These are phyloP conservation scores for Diaporthe amygdali DNA, from an alignment of 2,329 filamentous ascomycete species.

Conservation along the genomic window DNA sequence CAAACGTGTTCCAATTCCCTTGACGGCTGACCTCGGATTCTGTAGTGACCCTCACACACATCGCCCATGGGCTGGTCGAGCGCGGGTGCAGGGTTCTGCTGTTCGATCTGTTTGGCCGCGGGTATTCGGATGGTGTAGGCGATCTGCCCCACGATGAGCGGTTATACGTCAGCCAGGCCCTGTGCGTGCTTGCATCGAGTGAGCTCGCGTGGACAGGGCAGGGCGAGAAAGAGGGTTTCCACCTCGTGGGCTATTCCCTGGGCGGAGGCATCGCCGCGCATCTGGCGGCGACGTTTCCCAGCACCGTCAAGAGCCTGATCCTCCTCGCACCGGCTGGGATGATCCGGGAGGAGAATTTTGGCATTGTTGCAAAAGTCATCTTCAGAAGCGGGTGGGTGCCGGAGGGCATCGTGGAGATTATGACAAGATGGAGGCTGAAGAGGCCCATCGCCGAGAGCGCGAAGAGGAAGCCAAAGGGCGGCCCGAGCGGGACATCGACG, in stretches of 20 bases:
- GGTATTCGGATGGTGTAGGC: slow-evolving; percentile 74
- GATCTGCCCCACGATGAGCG: slow-evolving; percentile 65
- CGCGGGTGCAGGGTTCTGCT: slow-evolving; percentile 75
- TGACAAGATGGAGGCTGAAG: slow-evolving; percentile 55
- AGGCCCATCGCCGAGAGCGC: slow-evolving; percentile 51
- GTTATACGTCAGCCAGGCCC: slow-evolving; percentile 70
- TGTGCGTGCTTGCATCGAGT: slow-evolving; percentile 70
- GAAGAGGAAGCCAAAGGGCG: slow-evolving; percentile 31
- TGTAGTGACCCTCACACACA: slow-evolving; percentile 64
- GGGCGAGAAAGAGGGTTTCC: slow-evolving; percentile 58
- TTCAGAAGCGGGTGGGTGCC: slow-evolving; percentile 63
- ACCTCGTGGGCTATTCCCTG: slow-evolving; percentile 79
- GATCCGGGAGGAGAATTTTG: slow-evolving; percentile 66
- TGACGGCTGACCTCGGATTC: background rate
- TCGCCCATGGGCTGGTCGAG: slow-evolving; percentile 69
- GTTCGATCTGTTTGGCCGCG: slow-evolving; percentile 79
- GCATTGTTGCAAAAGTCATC: slow-evolving; percentile 52
- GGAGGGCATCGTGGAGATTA: slow-evolving; percentile 51
- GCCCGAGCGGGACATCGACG: background rate
- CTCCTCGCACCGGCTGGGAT: slow-evolving; percentile 74
- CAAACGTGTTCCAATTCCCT: background rate
- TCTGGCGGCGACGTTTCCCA: slow-evolving; percentile 73
- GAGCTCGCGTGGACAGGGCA: slow-evolving; percentile 56
- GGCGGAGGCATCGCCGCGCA: slow-evolving; percentile 76
- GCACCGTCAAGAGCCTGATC: slow-evolving; percentile 66